Base-by-base conservation (phyloP, 305 asterid species). In the Galium porrigens region DNA sequence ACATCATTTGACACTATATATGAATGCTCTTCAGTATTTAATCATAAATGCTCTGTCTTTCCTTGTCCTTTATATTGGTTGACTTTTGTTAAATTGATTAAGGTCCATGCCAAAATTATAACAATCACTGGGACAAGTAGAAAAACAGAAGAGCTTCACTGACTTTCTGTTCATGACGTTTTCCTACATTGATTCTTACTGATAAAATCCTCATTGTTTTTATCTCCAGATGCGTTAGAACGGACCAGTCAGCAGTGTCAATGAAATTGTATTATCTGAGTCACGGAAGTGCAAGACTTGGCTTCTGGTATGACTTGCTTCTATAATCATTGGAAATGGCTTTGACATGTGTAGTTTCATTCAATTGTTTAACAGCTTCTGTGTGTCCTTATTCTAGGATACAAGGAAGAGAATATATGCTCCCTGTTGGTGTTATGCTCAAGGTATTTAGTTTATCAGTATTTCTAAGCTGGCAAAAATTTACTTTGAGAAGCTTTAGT, bases 251-350 rank as follows among this genome's bases (percentile, higher is more conserved):
- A 44, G 90, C 95, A 20, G 89, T 92, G 64, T 57, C 95, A 6
- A 54, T 89, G 65, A 92, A 82, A 75, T 72, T 92, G 63, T 92
- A 92, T 80, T 89, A 92, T 80, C 83, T 92, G 53, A 83, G 62
- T 68, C 89, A 82, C 60, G 98, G 98, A 82, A 92, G 98, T 78
- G 98, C 98, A 66, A 84, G 98, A 73, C 94, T 92, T 77, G 98
- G 96, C 52, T 89, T 92, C 80, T 89, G 98, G 98, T 92, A 79
- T 83, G 90, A 66, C 73, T 66, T 61, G n/a, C 59, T 51, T 18
- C 32, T 63, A 53, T 63, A 34, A 27, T 6, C 22, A 22, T 59
- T 29, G 41, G 64, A 46, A 56, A 41, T 52, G 14, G 57, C 69
- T 20, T 49, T 39, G 34, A n/a, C 11, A 6, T 29, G 17, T 5